phyloP scores from a whole-genome alignment of 177 flowering plant genomes.

The Vitis hybrid region DNA sequence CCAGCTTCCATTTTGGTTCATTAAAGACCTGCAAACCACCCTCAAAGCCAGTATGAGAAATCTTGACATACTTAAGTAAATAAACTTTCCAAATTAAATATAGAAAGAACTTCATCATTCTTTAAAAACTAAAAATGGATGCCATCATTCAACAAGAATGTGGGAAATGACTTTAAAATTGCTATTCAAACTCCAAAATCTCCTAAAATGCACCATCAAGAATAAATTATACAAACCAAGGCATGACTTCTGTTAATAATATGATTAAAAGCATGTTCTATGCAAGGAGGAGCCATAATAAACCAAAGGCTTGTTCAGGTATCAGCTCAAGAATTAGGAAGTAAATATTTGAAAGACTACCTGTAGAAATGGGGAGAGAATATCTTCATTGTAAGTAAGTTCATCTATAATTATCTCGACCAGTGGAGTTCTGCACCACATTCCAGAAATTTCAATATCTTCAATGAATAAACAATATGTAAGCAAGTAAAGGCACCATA shows the following conservation, averaged over 20 bases:
- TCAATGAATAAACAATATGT: background rate
- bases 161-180: background rate
- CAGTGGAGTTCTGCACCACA: constrained; percentile 56
- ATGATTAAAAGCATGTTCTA: too few relatives aligned
- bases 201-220: background rate
- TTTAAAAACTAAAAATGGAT: background rate
- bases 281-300: too few relatives aligned
- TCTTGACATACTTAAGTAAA: constrained; percentile 3
- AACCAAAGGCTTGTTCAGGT: background rate
- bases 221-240: background rate
- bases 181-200: background rate
- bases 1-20: constrained; percentile 76
- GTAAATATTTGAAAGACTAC: constrained; percentile 27
- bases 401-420: constrained; percentile 74
- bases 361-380: constrained; percentile 60
- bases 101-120: background rate
- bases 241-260: too few relatives aligned
- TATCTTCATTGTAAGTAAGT: constrained; percentile 52
- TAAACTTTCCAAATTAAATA: background rate
- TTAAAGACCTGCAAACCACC: constrained; percentile 56
- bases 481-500: background rate
- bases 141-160: background rate
- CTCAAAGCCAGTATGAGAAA: constrained; percentile 1
- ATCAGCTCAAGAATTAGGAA: background rate
- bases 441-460: background rate